Evolutionary conservation across 2,329 filamentous ascomycete genomes (phyloP).

Genomic region (Corynespora cassiicola): DNA sequence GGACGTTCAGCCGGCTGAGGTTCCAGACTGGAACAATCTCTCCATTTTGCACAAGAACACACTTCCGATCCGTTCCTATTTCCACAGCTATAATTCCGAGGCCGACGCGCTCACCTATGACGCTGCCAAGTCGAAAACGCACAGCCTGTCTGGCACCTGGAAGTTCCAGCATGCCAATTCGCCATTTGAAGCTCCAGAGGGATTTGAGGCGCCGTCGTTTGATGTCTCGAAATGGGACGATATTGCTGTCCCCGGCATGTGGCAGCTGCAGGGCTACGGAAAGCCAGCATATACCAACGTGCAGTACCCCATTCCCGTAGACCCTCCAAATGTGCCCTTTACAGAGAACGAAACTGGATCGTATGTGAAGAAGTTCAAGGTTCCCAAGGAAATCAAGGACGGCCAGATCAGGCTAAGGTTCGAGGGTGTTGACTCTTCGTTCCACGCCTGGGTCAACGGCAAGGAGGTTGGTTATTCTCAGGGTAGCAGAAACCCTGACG

Average conservation of each 20-base stretch:
- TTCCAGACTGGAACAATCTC: slow-evolving; percentile 69
- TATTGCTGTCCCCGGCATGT: slow-evolving; percentile 70
- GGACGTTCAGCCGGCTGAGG: slow-evolving; percentile 18
- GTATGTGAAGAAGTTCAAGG: slow-evolving; percentile 63
- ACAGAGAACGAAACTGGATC: slow-evolving; percentile 70
- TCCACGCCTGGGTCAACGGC: slow-evolving; percentile 73
- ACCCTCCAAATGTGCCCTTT: slow-evolving; percentile 66
- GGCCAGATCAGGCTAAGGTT: slow-evolving; percentile 69
- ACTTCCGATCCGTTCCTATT: slow-evolving; percentile 63
- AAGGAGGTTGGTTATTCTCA: slow-evolving; percentile 70
- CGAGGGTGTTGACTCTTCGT: slow-evolving; percentile 75
- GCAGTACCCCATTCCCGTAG: slow-evolving; percentile 69
- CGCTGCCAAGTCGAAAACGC: slow-evolving; percentile 36
- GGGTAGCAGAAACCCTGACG: slow-evolving; percentile 70
- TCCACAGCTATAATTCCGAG: slow-evolving; percentile 60
- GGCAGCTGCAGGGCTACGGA: slow-evolving; percentile 74
- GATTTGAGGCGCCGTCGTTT: slow-evolving; percentile 39
- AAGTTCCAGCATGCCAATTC: slow-evolving; percentile 47
- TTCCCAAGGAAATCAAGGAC: slow-evolving; percentile 59
- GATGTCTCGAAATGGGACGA: slow-evolving; percentile 55
- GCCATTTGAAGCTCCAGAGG: slow-evolving; percentile 43
- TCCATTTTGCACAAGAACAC: slow-evolving; percentile 66
- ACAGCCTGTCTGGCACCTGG: slow-evolving; percentile 45
- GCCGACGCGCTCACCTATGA: slow-evolving; percentile 56
- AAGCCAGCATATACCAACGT: slow-evolving; percentile 74